Percentiles rank a stretch among this genome's conserved stretches.
phyloP scores from a whole-genome alignment of 768 basidiomycete genomes.

The Hortiboletus campestris region DNA sequence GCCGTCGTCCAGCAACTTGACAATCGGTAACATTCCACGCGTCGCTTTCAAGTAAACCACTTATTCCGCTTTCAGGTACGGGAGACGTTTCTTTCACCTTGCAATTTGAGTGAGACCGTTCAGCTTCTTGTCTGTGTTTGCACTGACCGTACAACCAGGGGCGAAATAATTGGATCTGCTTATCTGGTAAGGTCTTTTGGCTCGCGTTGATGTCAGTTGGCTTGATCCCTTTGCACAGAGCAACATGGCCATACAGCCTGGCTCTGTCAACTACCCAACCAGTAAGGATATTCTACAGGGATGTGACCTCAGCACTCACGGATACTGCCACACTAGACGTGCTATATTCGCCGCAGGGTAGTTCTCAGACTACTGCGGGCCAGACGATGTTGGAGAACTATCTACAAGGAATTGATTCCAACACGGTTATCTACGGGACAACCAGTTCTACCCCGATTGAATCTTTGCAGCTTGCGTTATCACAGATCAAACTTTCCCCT shows the following conservation, averaged over 20 bases:
- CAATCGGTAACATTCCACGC: slow-evolving; percentile 28
- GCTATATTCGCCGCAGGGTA: slow-evolving; percentile 57
- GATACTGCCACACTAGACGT: slow-evolving; percentile 41
- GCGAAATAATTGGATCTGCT: slow-evolving; percentile 55
- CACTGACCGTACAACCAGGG: slow-evolving; percentile 32
- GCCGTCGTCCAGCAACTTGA: slow-evolving; percentile 31
- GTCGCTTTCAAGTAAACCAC: slow-evolving; percentile 11
- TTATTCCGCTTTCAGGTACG: slow-evolving; percentile 49
- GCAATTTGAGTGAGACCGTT: slow-evolving; percentile 47
- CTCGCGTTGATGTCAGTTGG: neutral
- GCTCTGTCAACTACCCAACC: slow-evolving; percentile 54
- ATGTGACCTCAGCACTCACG: neutral
- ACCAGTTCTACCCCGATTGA: slow-evolving; percentile 54
- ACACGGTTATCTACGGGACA: slow-evolving; percentile 55
- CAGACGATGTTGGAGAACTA: slow-evolving; percentile 60
- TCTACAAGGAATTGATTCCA: slow-evolving; percentile 58
- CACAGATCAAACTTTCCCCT: slow-evolving; percentile 56
- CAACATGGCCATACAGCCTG: slow-evolving; percentile 58
- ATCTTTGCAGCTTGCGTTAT: slow-evolving; percentile 60
- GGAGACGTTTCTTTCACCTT: slow-evolving; percentile 64
- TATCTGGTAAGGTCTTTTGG: slow-evolving; percentile 42
- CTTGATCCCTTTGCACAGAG: slow-evolving; percentile 33
- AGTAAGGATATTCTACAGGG: slow-evolving; percentile 30
- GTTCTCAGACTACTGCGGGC: slow-evolving; percentile 49
- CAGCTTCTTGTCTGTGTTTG: neutral